Percentiles rank a stretch among this genome's conserved stretches.
These are phyloP conservation scores for Sicyos edulis DNA, from an alignment of 306 rosid species.

Conservation along the genomic window DNA sequence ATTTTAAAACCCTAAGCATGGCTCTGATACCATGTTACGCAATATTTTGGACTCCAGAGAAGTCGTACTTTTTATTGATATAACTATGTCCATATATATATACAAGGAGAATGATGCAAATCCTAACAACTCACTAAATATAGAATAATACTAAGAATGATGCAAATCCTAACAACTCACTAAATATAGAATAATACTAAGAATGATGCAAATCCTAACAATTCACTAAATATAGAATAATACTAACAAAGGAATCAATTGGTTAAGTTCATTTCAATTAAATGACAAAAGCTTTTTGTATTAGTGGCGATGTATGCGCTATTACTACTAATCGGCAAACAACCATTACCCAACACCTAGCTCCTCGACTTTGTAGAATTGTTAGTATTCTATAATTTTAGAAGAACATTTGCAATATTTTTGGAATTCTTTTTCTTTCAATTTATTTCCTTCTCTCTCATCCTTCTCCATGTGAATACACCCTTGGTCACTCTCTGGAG, in stretches of 20 bases:
- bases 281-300: background rate
- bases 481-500: constrained; percentile 60
- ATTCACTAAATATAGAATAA: too few relatives aligned
- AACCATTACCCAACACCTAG: constrained; percentile 10
- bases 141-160: too few relatives aligned
- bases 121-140: too few relatives aligned
- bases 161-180: too few relatives aligned
- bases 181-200: too few relatives aligned
- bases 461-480: constrained; percentile 77
- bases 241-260: background rate
- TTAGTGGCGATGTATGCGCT: background rate
- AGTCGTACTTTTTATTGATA: too few relatives aligned
- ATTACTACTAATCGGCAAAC: background rate
- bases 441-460: constrained; percentile 83
- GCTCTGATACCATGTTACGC: too few relatives aligned
- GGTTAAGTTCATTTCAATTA: constrained; percentile 1
- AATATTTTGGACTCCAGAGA: too few relatives aligned
- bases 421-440: constrained; percentile 47
- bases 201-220: too few relatives aligned
- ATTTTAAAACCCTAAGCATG: too few relatives aligned
- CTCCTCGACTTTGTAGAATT: background rate
- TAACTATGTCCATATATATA: too few relatives aligned
- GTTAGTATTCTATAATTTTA: background rate
- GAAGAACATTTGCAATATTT: constrained; percentile 12
- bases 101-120: too few relatives aligned